These are phyloP conservation scores for Rhazya stricta DNA, from an alignment of 257 asterid genomes.

Conservation along the genomic window DNA sequence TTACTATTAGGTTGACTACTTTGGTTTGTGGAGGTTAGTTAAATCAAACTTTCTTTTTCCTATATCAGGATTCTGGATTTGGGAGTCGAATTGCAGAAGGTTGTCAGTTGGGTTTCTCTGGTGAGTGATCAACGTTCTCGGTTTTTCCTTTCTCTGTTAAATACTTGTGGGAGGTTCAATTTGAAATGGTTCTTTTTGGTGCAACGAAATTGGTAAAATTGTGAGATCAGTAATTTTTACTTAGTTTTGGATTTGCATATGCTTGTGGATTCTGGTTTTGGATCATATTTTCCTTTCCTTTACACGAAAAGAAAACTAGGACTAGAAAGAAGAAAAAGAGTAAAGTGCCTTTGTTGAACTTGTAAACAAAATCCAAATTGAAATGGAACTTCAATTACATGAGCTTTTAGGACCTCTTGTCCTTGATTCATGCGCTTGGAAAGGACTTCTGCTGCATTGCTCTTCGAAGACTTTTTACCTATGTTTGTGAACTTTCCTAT, in stretches of 20 bases:
- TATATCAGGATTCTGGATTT: slow-evolving; percentile 27
- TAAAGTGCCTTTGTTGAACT: neutral
- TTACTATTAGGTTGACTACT: neutral
- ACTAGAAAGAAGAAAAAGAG: neutral
- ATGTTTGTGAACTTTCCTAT: neutral
- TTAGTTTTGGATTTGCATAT: neutral
- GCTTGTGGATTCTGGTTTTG: neutral
- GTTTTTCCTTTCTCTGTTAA: neutral
- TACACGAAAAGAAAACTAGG: neutral
- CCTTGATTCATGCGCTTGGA: neutral
- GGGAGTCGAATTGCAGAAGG: slow-evolving; percentile 28
- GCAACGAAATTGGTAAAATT: neutral
- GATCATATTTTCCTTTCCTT: neutral
- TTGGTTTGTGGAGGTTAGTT: neutral
- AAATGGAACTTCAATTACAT: neutral
- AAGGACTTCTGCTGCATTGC: neutral
- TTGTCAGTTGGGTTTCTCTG: slow-evolving; percentile 21
- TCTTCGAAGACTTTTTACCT: neutral
- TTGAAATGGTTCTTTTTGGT: slow-evolving; percentile 2
- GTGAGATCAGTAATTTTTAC: neutral
- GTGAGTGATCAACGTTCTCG: slow-evolving; percentile 19
- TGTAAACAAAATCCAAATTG: neutral
- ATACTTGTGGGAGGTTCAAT: neutral
- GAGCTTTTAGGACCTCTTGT: neutral
- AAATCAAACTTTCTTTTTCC: neutral